A percentile compares a stretch with the other conserved stretches of the same genome.
Evolutionary conservation across 768 basidiomycete species (phyloP).

Genomic region (Leucosporidium scottii): DNA sequence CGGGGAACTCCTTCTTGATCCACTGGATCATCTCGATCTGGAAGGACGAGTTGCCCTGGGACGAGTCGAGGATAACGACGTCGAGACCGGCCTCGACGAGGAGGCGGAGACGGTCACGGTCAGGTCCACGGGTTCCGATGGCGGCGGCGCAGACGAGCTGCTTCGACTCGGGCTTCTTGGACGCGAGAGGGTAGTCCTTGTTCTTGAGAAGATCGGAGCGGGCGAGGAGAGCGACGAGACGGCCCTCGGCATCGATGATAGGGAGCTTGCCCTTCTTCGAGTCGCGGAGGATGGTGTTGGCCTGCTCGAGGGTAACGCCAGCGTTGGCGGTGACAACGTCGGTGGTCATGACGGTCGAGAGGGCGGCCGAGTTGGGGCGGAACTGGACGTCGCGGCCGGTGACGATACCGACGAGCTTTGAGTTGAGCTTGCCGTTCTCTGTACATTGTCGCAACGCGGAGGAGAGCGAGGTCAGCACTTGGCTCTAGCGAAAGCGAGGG

Average conservation of each 20-base stretch:
- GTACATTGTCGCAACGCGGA: constrained; percentile 3
- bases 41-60: constrained; percentile 89
- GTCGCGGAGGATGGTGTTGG: constrained; percentile 87
- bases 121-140: constrained; percentile 82
- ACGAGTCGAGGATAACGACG: constrained; percentile 89
- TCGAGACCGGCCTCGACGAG: constrained; percentile 93
- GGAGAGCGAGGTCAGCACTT: not conserved
- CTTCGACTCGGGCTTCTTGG: constrained; percentile 81
- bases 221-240: constrained; percentile 75
- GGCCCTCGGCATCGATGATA: constrained; percentile 60
- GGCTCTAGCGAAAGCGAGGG: not conserved
- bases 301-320: constrained; percentile 83
- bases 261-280: constrained; percentile 98
- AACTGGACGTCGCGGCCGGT: constrained; percentile 96
- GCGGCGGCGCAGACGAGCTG: constrained; percentile 96
- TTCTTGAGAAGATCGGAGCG: constrained; percentile 97
- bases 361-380: constrained; percentile 57
- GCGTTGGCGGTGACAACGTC: constrained; percentile 74
- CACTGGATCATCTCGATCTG: constrained; percentile 91
- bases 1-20: constrained; percentile 79
- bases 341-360: constrained; percentile 76
- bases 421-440: constrained; percentile 82
- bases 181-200: constrained; percentile 89
- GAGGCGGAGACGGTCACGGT: constrained; percentile 72
- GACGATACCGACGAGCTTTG: constrained; percentile 91